Base-by-base conservation (phyloP, 495 filamentous ascomycete genomes). In the Annulohypoxylon bovei region DNA sequence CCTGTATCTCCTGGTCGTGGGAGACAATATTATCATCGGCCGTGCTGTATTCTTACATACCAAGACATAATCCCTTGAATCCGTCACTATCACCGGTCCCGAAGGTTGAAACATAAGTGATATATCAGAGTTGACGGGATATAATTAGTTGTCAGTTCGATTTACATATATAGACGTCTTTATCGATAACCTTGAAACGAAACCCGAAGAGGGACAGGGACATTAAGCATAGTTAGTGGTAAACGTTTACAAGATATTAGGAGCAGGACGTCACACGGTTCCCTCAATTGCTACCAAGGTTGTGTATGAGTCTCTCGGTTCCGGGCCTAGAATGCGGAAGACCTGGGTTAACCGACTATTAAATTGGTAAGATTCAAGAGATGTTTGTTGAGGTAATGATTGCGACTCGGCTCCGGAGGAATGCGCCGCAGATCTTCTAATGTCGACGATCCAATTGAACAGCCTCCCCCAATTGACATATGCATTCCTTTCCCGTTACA, bases 41-140 rank as follows among this genome's bases (percentile, higher is more conserved):
- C 69, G 32, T 67, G 63, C n/a, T 62, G n/a, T 55, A 9, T 37
- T 30, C 14, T 53, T 44, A 66, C 39, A 40, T 47, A 52, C 20
- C 42, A 18, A 54, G 50, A 32, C 27, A 30, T n/a, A 33, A 67
- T 60, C 59, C 69, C 59, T 64, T 61, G 35, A 42, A 72, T 67
- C 69, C 69, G 52, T 50, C 46, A 50, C 46, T 53, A 64, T 27
- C 9, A 12, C 46, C 63, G 69, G 64, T 72, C 63, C 69, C 69
- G 64, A 68, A 18, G 16, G 25, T 40, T 47, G 6, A 46, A 68
- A 54, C 44, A 37, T 32, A 62, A 61, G 16, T 32, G 54, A 39
- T 64, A 64, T 46, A 37, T 30, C 33, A 35, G 6, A 54, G 28
- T 39, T 56, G 27, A 33, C n/a, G 20, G 27, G 64, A 67, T 64